These are phyloP conservation scores for Epithemia pelagica DNA, from an alignment of 108 stramenopile species.

Conservation along the genomic window DNA sequence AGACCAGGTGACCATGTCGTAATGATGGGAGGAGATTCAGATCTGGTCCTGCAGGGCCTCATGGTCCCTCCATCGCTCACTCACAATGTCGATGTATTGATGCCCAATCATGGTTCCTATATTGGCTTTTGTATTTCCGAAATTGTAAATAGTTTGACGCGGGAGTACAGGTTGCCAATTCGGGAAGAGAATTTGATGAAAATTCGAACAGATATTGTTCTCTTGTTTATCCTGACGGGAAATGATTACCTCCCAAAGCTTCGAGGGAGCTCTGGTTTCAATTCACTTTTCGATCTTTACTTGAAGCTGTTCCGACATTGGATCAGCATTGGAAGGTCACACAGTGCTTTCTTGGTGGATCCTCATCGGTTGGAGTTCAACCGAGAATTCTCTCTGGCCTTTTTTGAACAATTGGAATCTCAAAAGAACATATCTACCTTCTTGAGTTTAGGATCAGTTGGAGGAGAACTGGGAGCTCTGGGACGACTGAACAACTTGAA, in stretches of 20 bases:
- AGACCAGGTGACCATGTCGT: slow-evolving; percentile 37
- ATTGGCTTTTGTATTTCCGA: slow-evolving; percentile 62
- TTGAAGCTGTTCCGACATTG: slow-evolving; percentile 20
- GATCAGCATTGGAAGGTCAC: not conserved
- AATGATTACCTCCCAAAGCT: slow-evolving; percentile 87
- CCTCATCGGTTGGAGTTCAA: slow-evolving; percentile 57
- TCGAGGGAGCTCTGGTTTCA: slow-evolving; percentile 45
- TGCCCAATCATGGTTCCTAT: slow-evolving; percentile 34
- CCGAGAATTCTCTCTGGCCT: slow-evolving; percentile 50
- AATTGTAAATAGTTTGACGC: slow-evolving; percentile 43
- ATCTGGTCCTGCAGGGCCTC: slow-evolving; percentile 81
- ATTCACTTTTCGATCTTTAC: slow-evolving; percentile 41
- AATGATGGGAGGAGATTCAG: slow-evolving; percentile 81
- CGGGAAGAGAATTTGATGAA: slow-evolving; percentile 28
- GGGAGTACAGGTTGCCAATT: slow-evolving; percentile 10
- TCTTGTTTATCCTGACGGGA: slow-evolving; percentile 79
- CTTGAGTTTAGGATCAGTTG: not conserved
- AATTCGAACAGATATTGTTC: slow-evolving; percentile 63
- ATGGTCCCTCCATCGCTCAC: slow-evolving; percentile 59
- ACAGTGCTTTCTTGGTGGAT: slow-evolving; percentile 52
- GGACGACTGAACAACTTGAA: slow-evolving; percentile 46
- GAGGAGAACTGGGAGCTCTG: not conserved
- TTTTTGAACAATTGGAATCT: slow-evolving; percentile 40
- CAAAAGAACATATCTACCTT: not conserved
- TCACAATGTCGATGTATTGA: slow-evolving; percentile 74